A percentile compares a stretch with the other conserved stretches of the same genome.
phyloP scores from a whole-genome alignment of 306 rosid genomes.

The Lathyrus sativus region DNA sequence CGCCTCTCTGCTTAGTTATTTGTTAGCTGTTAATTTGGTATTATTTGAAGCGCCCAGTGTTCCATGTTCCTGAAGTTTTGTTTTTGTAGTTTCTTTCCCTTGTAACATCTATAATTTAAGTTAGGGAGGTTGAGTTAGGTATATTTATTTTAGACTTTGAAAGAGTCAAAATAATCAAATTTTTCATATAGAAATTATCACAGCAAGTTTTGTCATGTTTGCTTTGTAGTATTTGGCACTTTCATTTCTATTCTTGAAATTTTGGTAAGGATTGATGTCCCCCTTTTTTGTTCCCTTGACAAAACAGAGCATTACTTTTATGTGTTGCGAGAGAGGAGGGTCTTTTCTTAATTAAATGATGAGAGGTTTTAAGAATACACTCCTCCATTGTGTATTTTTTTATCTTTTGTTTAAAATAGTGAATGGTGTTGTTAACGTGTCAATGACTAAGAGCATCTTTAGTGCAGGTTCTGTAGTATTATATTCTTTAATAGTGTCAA shows the following conservation, averaged over 20 bases:
- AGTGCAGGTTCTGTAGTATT: no score
- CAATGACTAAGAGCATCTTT: no score
- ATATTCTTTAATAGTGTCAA: no score
- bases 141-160: not conserved
- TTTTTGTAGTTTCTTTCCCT: slow-evolving; percentile 38
- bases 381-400: no score
- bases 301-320: no score
- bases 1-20: slow-evolving; percentile 47
- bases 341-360: no score
- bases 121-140: slow-evolving; percentile 38
- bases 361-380: no score
- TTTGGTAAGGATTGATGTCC: not conserved
- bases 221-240: not conserved
- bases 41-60: slow-evolving; percentile 33
- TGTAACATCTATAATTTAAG: slow-evolving; percentile 38
- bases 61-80: slow-evolving; percentile 54
- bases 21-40: slow-evolving; percentile 40
- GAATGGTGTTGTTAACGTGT: no score
- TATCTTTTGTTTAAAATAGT: no score
- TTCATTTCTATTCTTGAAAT: not conserved
- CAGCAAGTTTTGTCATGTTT: not conserved
- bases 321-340: no score
- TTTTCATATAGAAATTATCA: slow-evolving; percentile 1
- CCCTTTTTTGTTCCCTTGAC: not conserved
- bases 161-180: not conserved